Percentiles rank a stretch among this genome's conserved stretches.
Evolutionary conservation across 176 grass and related monocot genomes (phyloP).

Genomic region (Pontederia crassipes): DNA sequence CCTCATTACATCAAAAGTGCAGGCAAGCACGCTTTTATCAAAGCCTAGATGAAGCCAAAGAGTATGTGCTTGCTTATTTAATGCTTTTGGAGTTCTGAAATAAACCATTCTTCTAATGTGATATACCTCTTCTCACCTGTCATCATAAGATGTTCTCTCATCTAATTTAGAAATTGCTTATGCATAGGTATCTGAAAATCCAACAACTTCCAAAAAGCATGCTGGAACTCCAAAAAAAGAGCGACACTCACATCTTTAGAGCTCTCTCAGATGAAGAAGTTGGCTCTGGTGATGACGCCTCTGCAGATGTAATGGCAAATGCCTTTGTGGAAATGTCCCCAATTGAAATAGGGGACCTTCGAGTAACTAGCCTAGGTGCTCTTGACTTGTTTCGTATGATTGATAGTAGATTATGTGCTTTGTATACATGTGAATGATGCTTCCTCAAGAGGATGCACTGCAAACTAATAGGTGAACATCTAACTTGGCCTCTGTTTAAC

Average conservation of each 20-base stretch:
- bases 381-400: slow-evolving; percentile 3
- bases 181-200: slow-evolving; percentile 64
- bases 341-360: slow-evolving; percentile 78
- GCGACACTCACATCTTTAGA: slow-evolving; percentile 35
- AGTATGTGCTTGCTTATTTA: slow-evolving; percentile 31
- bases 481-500: slow-evolving; percentile 15
- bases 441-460: too few species aligned
- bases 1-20: slow-evolving; percentile 94
- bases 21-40: slow-evolving; percentile 75
- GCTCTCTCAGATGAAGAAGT: slow-evolving; percentile 32
- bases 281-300: slow-evolving; percentile 51
- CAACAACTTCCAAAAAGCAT: slow-evolving; percentile 86
- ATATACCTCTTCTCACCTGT: slow-evolving; percentile 2
- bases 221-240: slow-evolving; percentile 58
- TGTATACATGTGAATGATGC: too few species aligned
- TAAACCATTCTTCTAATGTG: neutral
- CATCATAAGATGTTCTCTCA: neutral
- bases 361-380: slow-evolving; percentile 82
- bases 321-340: slow-evolving; percentile 41
- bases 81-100: neutral
- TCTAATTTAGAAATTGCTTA: too few species aligned
- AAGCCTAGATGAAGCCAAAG: slow-evolving; percentile 94
- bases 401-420: too few species aligned
- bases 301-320: slow-evolving; percentile 35
- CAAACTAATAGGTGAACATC: neutral